Base-by-base conservation (phyloP, 495 filamentous ascomycete species). In the Chlorociboria aeruginascens region DNA sequence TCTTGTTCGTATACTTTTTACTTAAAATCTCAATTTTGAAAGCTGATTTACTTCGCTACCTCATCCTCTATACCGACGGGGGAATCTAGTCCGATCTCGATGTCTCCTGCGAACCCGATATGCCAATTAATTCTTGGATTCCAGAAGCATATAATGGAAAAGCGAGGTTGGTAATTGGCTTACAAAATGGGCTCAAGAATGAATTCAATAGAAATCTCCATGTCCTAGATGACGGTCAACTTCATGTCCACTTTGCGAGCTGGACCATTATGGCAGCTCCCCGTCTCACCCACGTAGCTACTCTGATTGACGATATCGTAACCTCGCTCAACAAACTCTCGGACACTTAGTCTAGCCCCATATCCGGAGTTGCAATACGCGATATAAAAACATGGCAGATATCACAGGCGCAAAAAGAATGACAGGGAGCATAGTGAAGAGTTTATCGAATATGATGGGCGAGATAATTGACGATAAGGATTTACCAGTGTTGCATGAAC, bases 51-150 rank as follows among this genome's bases (percentile, higher is more conserved):
- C 65, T 80, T 31, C 73, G 76, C 8, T 79, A 81, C 50, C 61
- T 81, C 50, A 60, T 79, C 32, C 63, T 82, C 49, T 72, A 73
- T 31, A 68, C 70, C 40, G 70, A 81, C 52, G 77, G 77, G 16
- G 77, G 76, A 0, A 44, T 76, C 6, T 81, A 72, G 59, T 72
- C 68, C 50, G 77, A 80, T 55, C 68, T 80, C 13, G 77, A 80
- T 57, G 73, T 76, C 34, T 70, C 72, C 32, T 51, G 49, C 17
- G 73, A 69, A 40, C 20, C 20, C 20, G 64, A 78, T 35, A 68
- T 64, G 56, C 59, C 66, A 4, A 56, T 77, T 30, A 45, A 57
- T 17, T 61, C 67, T 35, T 81, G 76, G 67, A 62, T 81, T 11
- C 75, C 77, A 2, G 53, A 60, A 28, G 60, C 70, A 29, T 72